Conservation (phyloP, 2,329 filamentous ascomycete genomes). For the Colletotrichum sp. region DNA sequence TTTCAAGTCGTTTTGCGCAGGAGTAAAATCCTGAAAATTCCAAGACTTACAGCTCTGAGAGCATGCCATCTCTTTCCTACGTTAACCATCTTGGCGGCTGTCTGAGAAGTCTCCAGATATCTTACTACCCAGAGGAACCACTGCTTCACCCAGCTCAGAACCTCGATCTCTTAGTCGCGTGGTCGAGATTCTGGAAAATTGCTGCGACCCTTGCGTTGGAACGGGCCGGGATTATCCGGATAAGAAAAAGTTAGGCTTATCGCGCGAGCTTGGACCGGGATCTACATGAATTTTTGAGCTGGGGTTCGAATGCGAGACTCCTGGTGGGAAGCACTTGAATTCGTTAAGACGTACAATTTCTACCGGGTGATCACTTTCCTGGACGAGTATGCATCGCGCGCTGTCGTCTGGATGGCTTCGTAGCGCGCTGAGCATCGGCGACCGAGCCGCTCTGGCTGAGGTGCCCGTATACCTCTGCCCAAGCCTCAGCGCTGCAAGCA, state of each 20-base stretch:
- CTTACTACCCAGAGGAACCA: not conserved
- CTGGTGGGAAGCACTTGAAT: not conserved
- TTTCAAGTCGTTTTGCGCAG: not conserved
- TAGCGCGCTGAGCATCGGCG: slow-evolving; percentile 45
- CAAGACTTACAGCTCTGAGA: slow-evolving; percentile 68
- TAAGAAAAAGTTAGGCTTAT: slow-evolving; percentile 9
- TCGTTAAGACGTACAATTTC: not conserved
- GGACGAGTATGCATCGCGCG: slow-evolving; percentile 46
- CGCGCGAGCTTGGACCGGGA: not conserved
- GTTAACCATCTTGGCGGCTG: slow-evolving; percentile 47
- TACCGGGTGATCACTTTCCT: not conserved
- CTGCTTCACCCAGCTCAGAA: not conserved
- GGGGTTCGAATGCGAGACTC: not conserved
- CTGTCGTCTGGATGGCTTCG: slow-evolving; percentile 46
- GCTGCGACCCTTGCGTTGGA: slow-evolving; percentile 10
- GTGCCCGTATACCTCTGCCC: slow-evolving; percentile 56
- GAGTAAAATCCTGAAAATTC: not conserved
- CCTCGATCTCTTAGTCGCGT: slow-evolving; percentile 2
- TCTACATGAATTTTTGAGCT: slow-evolving; percentile 8
- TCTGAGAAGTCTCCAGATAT: not conserved
- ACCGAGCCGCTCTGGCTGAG: slow-evolving; percentile 37
- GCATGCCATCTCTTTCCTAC: slow-evolving; percentile 66
- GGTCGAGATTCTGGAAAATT: slow-evolving; percentile 20
- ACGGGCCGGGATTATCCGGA: slow-evolving; percentile 16
- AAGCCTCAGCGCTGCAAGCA: not conserved